These are phyloP conservation scores for Neostapfia colusana DNA, from an alignment of 176 grass and related monocot species.

Conservation along the genomic window DNA sequence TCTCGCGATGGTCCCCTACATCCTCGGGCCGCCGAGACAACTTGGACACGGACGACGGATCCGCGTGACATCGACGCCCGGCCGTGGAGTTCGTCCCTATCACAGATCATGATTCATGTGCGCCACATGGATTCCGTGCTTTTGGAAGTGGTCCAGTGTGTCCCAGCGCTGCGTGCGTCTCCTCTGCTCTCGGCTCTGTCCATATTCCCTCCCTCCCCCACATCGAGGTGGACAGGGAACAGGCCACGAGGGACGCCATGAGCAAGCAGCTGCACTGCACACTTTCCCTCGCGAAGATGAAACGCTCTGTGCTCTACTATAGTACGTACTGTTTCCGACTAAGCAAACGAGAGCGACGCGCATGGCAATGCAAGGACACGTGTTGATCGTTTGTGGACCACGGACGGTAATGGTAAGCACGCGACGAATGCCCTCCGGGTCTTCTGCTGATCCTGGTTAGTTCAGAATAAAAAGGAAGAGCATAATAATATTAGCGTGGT, in stretches of 20 bases:
- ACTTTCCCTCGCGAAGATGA: background rate
- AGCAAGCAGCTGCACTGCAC: background rate
- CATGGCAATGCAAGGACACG: too few species aligned
- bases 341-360: background rate
- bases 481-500: too few species aligned
- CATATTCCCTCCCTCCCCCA: background rate
- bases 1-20: too few species aligned
- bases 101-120: background rate
- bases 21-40: background rate
- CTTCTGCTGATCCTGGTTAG: too few species aligned
- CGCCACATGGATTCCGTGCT: background rate
- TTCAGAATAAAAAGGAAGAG: too few species aligned
- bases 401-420: too few species aligned
- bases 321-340: too few species aligned
- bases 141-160: slow-evolving; percentile 38
- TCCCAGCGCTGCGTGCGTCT: background rate
- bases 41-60: background rate
- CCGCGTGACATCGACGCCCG: background rate
- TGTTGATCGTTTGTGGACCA: too few species aligned
- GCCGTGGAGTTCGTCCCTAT: slow-evolving; percentile 14
- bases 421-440: too few species aligned
- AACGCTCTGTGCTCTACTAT: background rate
- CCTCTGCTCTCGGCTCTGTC: background rate
- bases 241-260: background rate
- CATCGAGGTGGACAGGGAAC: background rate